A percentile compares a stretch with the other conserved stretches of the same genome.
Conservation (phyloP, 805 yeast genomes). For the Ogataea nakhonphanomensis region DNA sequence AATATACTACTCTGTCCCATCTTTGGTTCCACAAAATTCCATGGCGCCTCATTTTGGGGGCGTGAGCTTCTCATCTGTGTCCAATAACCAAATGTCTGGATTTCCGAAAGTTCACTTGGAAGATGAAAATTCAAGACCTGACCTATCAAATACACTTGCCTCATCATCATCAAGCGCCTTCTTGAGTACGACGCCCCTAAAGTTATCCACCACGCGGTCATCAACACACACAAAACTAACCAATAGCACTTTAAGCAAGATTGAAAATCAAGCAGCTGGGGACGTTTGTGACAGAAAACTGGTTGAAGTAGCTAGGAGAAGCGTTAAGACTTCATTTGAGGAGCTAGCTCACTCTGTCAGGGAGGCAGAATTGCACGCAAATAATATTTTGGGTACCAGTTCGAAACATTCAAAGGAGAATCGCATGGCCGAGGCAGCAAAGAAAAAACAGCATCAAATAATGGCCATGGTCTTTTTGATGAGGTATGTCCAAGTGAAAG, state of each 20-base stretch:
- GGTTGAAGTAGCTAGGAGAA: slow-evolving; percentile 36
- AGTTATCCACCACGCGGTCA: slow-evolving; percentile 6
- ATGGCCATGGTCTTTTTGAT: slow-evolving; percentile 82
- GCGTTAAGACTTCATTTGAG: slow-evolving; percentile 32
- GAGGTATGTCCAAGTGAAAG: slow-evolving; percentile 52
- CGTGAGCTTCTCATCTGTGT: slow-evolving; percentile 2
- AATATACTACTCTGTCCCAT: slow-evolving; percentile 7
- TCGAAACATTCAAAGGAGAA: slow-evolving; percentile 17
- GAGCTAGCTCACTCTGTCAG: slow-evolving; percentile 36
- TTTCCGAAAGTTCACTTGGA: slow-evolving; percentile 7
- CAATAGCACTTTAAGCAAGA: slow-evolving; percentile 1
- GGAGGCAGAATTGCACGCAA: slow-evolving; percentile 29
- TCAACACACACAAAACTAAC: slow-evolving; percentile 28
- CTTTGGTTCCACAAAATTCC: slow-evolving; percentile 1
- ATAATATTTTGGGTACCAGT: slow-evolving; percentile 11
- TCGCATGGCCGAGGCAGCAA: slow-evolving; percentile 22
- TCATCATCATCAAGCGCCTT: slow-evolving; percentile 12
- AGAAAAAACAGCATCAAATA: slow-evolving; percentile 65
- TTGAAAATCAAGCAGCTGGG: slow-evolving; percentile 12
- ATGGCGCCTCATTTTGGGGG: background rate
- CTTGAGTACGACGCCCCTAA: slow-evolving; percentile 12
- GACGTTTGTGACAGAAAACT: slow-evolving; percentile 37
- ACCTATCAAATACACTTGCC: background rate
- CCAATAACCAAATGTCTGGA: slow-evolving; percentile 4
- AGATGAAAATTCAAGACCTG: slow-evolving; percentile 8